Conservation (phyloP, 108 stramenopile species). For the Nannochloropsis salina region DNA sequence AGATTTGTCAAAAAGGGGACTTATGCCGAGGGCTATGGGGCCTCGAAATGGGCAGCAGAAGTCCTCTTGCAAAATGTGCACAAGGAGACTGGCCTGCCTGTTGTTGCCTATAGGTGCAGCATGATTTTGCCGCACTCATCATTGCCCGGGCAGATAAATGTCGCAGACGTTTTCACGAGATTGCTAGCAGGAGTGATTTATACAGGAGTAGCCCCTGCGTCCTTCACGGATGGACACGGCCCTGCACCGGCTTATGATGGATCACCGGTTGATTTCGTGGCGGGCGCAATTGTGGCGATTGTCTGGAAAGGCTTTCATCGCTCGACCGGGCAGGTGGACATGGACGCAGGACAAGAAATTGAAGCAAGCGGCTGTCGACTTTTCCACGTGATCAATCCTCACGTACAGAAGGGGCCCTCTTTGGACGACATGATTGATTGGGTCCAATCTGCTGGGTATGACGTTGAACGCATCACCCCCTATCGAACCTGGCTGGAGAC, state of each 20-base stretch:
- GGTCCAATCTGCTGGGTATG: background rate
- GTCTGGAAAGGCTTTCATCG: background rate
- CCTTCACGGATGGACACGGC: background rate
- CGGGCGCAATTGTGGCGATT: background rate
- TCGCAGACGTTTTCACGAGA: background rate
- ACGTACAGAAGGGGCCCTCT: background rate
- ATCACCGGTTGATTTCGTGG: constrained; percentile 13
- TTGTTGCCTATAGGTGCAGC: constrained; percentile 4
- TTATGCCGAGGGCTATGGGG: constrained; percentile 5
- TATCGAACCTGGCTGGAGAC: background rate
- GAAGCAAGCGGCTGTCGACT: background rate
- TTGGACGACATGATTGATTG: background rate
- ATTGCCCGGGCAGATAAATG: constrained; percentile 9
- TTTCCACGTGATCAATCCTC: background rate
- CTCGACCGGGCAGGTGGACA: too few relatives aligned
- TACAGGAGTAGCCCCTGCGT: background rate
- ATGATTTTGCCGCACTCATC: constrained; percentile 10
- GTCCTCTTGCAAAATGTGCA: background rate
- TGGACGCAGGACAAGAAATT: background rate
- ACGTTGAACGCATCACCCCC: background rate
- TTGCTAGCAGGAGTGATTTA: background rate
- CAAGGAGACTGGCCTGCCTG: background rate
- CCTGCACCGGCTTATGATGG: background rate
- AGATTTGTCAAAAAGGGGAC: background rate
- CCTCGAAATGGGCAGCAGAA: background rate